A percentile compares a stretch with the other conserved stretches of the same genome.
These are phyloP conservation scores for Salicornia ramosissima DNA, from an alignment of 148 eudicot genomes.

Conservation along the genomic window DNA sequence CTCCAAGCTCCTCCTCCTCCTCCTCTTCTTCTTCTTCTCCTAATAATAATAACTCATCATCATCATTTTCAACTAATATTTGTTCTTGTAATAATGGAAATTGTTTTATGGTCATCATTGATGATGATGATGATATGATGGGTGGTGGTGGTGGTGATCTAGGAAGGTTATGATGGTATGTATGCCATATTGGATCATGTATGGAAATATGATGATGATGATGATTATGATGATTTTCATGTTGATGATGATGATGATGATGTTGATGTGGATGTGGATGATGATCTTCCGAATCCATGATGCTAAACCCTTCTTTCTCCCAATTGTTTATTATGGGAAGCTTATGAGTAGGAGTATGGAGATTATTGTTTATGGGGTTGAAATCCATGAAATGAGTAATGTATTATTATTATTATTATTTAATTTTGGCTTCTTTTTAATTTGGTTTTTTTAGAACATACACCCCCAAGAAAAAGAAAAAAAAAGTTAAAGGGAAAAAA, in stretches of 20 bases:
- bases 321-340: conserved; percentile 16
- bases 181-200: conserved; percentile 27
- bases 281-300: conserved; percentile 37
- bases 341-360: not conserved
- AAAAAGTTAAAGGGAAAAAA: no score
- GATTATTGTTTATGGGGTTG: conserved; percentile 18
- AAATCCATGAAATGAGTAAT: conserved; percentile 34
- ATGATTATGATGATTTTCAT: not conserved
- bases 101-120: conserved; percentile 9
- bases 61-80: not conserved
- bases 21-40: conserved; percentile 39
- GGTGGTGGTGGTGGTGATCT: conserved; percentile 19
- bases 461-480: no score
- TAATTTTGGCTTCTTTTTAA: no score
- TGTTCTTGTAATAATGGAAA: conserved; percentile 19
- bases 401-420: no score
- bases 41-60: no score
- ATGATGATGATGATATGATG: conserved; percentile 3
- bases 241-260: not conserved
- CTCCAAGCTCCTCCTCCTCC: conserved; percentile 65
- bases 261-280: conserved; percentile 24
- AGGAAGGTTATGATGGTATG: conserved; percentile 19
- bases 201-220: conserved; percentile 3
- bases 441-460: no score
- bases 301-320: conserved; percentile 26